A percentile compares a stretch with the other conserved stretches of the same genome.
Conservation (phyloP, 2,329 filamentous ascomycete species). For the Alternaria arborescens region DNA sequence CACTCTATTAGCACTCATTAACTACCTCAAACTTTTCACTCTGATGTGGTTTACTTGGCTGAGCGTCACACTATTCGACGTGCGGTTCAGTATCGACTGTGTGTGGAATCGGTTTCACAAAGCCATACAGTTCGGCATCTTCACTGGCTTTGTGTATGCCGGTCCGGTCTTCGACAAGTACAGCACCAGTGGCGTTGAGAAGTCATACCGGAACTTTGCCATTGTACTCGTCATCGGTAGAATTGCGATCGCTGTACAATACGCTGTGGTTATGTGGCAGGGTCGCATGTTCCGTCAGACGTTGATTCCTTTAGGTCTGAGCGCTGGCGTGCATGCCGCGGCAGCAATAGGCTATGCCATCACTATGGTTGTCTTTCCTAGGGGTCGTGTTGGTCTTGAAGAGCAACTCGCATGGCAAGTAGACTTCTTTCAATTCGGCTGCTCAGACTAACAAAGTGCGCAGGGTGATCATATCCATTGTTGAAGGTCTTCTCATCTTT, state of each 20-base stretch:
- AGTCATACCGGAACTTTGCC: constrained; percentile 28
- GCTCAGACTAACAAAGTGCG: constrained; percentile 1
- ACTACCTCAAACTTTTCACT: constrained; percentile 63
- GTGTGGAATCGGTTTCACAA: constrained; percentile 69
- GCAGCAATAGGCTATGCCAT: constrained; percentile 27
- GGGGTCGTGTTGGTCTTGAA: constrained; percentile 16
- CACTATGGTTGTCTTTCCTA: constrained; percentile 22
- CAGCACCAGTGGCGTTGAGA: constrained; percentile 22
- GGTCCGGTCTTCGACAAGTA: constrained; percentile 53
- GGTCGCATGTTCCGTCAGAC: constrained; percentile 32
- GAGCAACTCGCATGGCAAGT: constrained; percentile 33
- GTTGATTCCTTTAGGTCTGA: constrained; percentile 29
- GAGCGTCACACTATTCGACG: constrained; percentile 68
- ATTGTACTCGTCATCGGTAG: constrained; percentile 31
- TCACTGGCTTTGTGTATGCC: constrained; percentile 71
- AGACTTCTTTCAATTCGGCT: neutral
- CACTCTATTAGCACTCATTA: constrained; percentile 32
- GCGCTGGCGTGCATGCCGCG: constrained; percentile 21
- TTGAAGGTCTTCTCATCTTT: constrained; percentile 32
- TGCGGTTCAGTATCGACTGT: constrained; percentile 71
- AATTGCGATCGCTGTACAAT: constrained; percentile 27
- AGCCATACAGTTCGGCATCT: constrained; percentile 68
- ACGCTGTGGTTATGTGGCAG: constrained; percentile 35
- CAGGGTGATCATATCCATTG: constrained; percentile 31
- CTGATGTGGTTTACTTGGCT: constrained; percentile 75